Evolutionary conservation across 2,329 filamentous ascomycete genomes (phyloP).

Genomic region (Aspergillus hiratsukae): DNA sequence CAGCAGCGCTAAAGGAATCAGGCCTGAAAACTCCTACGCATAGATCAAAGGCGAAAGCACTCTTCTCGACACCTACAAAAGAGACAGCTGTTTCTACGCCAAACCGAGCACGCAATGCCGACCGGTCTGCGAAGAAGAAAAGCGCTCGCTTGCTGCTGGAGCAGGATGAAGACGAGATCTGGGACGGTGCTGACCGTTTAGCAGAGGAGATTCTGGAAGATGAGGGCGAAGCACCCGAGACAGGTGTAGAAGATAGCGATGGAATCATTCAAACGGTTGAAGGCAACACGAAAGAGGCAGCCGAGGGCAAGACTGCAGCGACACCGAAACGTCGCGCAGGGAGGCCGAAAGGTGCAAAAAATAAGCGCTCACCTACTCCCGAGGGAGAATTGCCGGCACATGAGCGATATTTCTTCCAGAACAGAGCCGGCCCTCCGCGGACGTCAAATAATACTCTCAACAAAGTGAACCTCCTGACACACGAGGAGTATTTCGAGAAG

Average conservation of each 20-base stretch:
- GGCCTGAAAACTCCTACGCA: slow-evolving; percentile 36
- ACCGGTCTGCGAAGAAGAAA: slow-evolving; percentile 82
- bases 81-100: slow-evolving; percentile 48
- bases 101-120: slow-evolving; percentile 63
- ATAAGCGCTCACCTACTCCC: slow-evolving; percentile 69
- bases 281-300: slow-evolving; percentile 29
- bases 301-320: slow-evolving; percentile 40
- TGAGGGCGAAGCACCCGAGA: slow-evolving; percentile 28
- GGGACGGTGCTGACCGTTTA: slow-evolving; percentile 64
- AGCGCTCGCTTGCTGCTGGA: slow-evolving; percentile 74
- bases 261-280: slow-evolving; percentile 30
- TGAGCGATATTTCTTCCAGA: slow-evolving; percentile 91
- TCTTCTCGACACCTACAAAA: slow-evolving; percentile 42
- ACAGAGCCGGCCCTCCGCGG: slow-evolving; percentile 72
- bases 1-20: slow-evolving; percentile 29
- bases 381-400: slow-evolving; percentile 78
- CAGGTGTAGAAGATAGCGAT: slow-evolving; percentile 18
- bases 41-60: slow-evolving; percentile 30
- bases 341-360: slow-evolving; percentile 52
- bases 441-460: slow-evolving; percentile 83
- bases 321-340: slow-evolving; percentile 54
- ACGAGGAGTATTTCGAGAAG: slow-evolving; percentile 83
- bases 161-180: slow-evolving; percentile 61
- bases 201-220: slow-evolving; percentile 63
- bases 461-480: slow-evolving; percentile 70